Evolutionary conservation across 2,329 filamentous ascomycete species (phyloP), one percentile per base, ranked within the genome.

Genomic region (Fusarium sp.): DNA sequence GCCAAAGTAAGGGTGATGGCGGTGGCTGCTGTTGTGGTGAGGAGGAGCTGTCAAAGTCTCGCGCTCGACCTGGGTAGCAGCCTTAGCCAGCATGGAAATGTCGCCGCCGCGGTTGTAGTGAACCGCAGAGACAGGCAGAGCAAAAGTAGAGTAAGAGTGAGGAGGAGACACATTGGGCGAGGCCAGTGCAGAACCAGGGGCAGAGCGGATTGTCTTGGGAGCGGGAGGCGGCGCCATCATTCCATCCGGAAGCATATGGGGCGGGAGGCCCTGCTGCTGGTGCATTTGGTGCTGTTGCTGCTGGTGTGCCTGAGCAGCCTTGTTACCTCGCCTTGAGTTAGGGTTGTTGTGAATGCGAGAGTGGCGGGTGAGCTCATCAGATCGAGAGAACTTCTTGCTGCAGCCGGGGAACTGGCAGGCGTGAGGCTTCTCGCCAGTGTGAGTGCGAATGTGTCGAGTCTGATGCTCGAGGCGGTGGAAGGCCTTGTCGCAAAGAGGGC

Each of bases 271-370:
- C 69, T 80, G 79, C 48, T 78, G 77, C 59, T 80, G 76, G 70
- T 79, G 77, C 59, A 78, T 77, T 68, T 80, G 78, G 35, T 77
- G 74, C 54, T 76, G 76, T 21, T 77, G 77, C 54, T 78, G 77
- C 48, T 78, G 77, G 46, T 80, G 79, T 57, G 84, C 81, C 72
- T 86, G 84, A 28, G 80, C 66, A 12, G 67, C 89, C 85, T 97
- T 97, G 86, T 97, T 97, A 71, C 93, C 94, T 77, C 95, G 87
- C 78, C 96, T 88, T 60, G 94, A 98, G 86, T 98, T 98, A 62
- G 96, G 95, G 83, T 98, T 99, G 89, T 93, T 98, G 88, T 99
- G 95, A 84, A 99, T 99, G 80, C 95, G 89, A 79, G 95, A 98
- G 83, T 99, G 95, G 66, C 95, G 91, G 67, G 96, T 99, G 74